These are phyloP conservation scores for Funneliformis mosseae DNA, from an alignment of 192 early-diverging fungal species.

Conservation along the genomic window DNA sequence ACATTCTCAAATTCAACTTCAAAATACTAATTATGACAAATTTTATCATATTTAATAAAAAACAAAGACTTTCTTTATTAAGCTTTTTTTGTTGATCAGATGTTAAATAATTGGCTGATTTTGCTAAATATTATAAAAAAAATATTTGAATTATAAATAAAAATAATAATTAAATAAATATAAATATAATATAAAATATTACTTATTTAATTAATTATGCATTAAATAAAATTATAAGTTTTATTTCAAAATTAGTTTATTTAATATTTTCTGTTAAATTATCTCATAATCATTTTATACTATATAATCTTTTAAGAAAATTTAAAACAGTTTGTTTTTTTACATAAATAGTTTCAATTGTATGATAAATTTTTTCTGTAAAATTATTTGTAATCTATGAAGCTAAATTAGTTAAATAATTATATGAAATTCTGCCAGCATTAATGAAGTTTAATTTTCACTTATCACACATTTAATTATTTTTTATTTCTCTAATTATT, in stretches of 20 bases:
- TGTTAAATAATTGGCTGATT: neutral
- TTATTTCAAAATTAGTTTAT: neutral
- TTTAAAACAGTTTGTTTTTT: neutral
- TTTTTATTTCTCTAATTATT: neutral
- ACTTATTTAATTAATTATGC: neutral
- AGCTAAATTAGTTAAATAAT: neutral
- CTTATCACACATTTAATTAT: slow-evolving; percentile 3
- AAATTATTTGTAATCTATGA: slow-evolving; percentile 6
- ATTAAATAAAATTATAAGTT: neutral
- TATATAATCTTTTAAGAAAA: slow-evolving; percentile 23
- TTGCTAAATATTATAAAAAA: neutral
- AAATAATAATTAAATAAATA: neutral
- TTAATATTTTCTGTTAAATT: neutral
- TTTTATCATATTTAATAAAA: neutral
- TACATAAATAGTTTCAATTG: slow-evolving; percentile 12
- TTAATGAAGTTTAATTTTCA: slow-evolving; percentile 1
- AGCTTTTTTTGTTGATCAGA: neutral
- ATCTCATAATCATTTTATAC: neutral
- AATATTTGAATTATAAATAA: no score
- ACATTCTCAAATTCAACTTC: no score
- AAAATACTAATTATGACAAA: no score
- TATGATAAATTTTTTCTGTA: slow-evolving; percentile 4
- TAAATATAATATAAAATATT: neutral
- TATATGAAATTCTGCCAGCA: neutral
- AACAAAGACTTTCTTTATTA: neutral